A percentile compares a stretch with the other conserved stretches of the same genome.
phyloP scores from a whole-genome alignment of 352 stramenopile species.

The Globisporangium solare region DNA sequence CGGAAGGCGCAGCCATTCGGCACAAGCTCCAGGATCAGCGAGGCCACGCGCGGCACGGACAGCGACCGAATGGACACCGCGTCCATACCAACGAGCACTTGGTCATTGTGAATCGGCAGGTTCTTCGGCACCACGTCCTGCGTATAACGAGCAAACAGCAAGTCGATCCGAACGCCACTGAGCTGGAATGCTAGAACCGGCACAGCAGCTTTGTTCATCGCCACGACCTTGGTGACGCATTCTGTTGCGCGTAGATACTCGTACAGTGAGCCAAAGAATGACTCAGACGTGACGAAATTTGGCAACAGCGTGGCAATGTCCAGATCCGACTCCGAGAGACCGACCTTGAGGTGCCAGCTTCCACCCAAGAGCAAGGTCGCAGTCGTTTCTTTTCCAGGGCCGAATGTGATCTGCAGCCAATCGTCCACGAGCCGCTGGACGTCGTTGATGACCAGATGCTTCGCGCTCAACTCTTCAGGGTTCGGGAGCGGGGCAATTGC shows the following conservation, averaged over 20 bases:
- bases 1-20: conserved; percentile 69
- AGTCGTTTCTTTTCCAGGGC: conserved; percentile 28
- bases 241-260: conserved; percentile 35
- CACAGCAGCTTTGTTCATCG: conserved; percentile 66
- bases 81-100: conserved; percentile 76
- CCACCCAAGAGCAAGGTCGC: conserved; percentile 69
- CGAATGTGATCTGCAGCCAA: conserved; percentile 57
- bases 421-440: conserved; percentile 64
- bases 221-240: conserved; percentile 56
- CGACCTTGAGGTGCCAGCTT: conserved; percentile 82
- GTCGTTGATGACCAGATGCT: conserved; percentile 78
- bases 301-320: conserved; percentile 77
- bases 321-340: conserved; percentile 66
- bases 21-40: conserved; percentile 77
- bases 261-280: conserved; percentile 67
- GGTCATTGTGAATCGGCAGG: conserved; percentile 67
- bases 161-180: conserved; percentile 57
- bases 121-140: conserved; percentile 64
- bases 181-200: conserved; percentile 76
- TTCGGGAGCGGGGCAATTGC: conserved; percentile 50
- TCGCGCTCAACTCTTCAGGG: conserved; percentile 52
- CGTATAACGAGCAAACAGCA: conserved; percentile 77
- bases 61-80: conserved; percentile 67
- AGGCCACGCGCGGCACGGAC: conserved; percentile 71
- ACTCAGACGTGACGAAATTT: conserved; percentile 44